Evolutionary conservation across 257 asterid genomes (phyloP).

Genomic region (Solanum paucissectum): DNA sequence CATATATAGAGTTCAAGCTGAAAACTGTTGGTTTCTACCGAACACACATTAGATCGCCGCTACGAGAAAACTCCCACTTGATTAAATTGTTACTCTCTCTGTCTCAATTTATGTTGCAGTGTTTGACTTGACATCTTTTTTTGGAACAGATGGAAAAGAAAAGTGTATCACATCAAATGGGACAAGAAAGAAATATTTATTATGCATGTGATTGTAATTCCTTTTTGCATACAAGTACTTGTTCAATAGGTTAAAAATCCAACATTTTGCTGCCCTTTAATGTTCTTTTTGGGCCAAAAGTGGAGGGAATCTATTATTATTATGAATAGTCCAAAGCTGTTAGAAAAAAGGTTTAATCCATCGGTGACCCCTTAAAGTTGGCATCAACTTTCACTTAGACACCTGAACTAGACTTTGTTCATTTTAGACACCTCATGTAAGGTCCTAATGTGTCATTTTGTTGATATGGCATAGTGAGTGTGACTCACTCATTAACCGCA

Average conservation of each 20-base stretch:
- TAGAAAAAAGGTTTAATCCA: neutral
- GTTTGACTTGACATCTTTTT: neutral
- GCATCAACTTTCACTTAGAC: too few relatives aligned
- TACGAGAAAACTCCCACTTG: neutral
- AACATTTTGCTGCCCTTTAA: conserved; percentile 6
- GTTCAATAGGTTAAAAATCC: neutral
- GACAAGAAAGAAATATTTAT: neutral
- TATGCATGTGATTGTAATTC: neutral
- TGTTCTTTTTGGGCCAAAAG: neutral
- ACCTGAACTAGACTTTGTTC: too few relatives aligned
- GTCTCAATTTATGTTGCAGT: too few relatives aligned
- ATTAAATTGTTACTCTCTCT: neutral
- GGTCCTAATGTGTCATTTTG: too few relatives aligned
- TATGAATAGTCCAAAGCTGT: neutral
- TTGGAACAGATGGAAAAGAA: too few relatives aligned
- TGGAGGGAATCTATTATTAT: neutral
- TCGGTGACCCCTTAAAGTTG: too few relatives aligned
- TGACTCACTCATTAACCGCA: too few relatives aligned
- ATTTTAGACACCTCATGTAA: too few relatives aligned
- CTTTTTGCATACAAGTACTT: neutral
- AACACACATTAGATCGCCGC: neutral
- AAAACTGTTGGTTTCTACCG: neutral
- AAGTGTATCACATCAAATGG: neutral
- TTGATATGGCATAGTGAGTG: too few relatives aligned
- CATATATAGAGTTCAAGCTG: neutral